A percentile compares a stretch with the other conserved stretches of the same genome.
Conservation (phyloP, 768 basidiomycete genomes). For the Calvatia gigantea region DNA sequence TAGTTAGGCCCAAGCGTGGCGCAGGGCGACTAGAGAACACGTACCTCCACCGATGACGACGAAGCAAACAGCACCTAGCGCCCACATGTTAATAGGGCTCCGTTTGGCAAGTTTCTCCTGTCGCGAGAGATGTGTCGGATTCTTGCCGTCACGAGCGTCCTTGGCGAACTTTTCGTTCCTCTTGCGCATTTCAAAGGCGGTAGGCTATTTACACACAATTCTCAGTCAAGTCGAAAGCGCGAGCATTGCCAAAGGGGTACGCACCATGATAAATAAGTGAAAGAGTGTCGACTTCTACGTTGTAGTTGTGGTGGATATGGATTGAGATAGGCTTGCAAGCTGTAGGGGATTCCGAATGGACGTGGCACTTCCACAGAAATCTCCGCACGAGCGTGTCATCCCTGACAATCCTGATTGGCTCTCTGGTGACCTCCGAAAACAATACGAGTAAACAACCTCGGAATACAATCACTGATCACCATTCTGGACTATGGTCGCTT, state of each 20-base stretch:
- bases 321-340: background rate
- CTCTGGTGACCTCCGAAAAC: background rate
- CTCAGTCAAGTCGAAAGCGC: background rate
- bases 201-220: constrained; percentile 46
- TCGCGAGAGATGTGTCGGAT: constrained; percentile 66
- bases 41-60: constrained; percentile 78
- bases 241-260: background rate
- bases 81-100: constrained; percentile 75
- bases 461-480: background rate
- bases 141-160: constrained; percentile 72
- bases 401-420: background rate
- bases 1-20: background rate
- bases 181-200: constrained; percentile 78
- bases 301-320: constrained; percentile 13
- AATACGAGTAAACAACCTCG: background rate
- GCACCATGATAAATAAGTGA: constrained; percentile 23
- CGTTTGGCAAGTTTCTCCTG: constrained; percentile 68
- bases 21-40: constrained; percentile 20
- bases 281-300: constrained; percentile 15
- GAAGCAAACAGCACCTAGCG: constrained; percentile 69
- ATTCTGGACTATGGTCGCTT: background rate
- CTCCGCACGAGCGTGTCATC: background rate
- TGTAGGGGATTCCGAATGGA: constrained; percentile 12
- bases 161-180: constrained; percentile 79
- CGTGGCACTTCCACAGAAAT: constrained; percentile 23